These are phyloP conservation scores for Geranium incanum DNA, from an alignment of 441 rosid species.

Conservation along the genomic window DNA sequence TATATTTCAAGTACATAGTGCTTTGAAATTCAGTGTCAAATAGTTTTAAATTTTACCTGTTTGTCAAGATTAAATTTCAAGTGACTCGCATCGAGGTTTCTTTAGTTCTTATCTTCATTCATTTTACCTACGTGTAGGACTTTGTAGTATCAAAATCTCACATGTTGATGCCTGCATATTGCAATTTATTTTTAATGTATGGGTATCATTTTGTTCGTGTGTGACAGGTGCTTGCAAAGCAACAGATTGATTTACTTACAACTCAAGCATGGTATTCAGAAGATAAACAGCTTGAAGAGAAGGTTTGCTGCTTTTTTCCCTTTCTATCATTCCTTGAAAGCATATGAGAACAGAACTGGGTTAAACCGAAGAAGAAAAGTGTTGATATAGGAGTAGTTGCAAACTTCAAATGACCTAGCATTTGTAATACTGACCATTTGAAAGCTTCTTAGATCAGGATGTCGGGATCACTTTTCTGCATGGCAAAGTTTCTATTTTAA, in stretches of 20 bases:
- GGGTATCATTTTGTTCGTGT: neutral
- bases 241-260: slow-evolving; percentile 67
- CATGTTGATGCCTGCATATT: neutral
- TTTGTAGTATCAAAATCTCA: neutral
- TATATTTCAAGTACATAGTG: no score
- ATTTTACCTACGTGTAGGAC: no score
- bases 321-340: slow-evolving; percentile 4
- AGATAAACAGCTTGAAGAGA: slow-evolving; percentile 56
- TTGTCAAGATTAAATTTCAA: no score
- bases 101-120: no score
- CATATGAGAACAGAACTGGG: neutral
- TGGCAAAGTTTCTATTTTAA: neutral
- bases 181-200: no score
- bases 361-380: neutral
- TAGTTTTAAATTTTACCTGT: no score
- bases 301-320: slow-evolving; percentile 37
- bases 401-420: neutral
- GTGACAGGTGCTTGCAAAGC: slow-evolving; percentile 56
- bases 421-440: neutral
- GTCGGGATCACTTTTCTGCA: neutral
- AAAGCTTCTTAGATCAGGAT: neutral
- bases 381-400: neutral
- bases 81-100: no score
- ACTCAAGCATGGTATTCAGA: slow-evolving; percentile 89
- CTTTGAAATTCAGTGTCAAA: no score